Evolutionary conservation across 2,329 filamentous ascomycete species (phyloP).

Genomic region (Ophiocordyceps unilateralis): DNA sequence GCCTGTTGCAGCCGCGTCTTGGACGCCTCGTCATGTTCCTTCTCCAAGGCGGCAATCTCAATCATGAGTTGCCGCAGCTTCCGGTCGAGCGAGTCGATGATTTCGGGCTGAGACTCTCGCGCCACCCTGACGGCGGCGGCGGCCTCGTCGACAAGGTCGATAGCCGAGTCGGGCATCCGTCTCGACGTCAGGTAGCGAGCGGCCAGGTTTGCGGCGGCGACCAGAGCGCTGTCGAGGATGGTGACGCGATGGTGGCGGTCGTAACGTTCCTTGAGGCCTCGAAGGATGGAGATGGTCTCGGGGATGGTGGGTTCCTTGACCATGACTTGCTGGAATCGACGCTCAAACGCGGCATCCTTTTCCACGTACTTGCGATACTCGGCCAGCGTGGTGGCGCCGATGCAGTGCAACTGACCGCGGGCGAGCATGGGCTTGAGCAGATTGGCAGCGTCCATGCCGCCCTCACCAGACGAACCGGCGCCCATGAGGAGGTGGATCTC

Average conservation of each 20-base stretch:
- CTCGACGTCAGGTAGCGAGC: slow-evolving; percentile 84
- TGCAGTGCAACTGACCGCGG: slow-evolving; percentile 90
- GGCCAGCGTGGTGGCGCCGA: slow-evolving; percentile 84
- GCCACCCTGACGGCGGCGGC: slow-evolving; percentile 92
- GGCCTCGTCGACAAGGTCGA: slow-evolving; percentile 91
- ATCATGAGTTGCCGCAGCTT: slow-evolving; percentile 84
- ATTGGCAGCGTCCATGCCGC: slow-evolving; percentile 97
- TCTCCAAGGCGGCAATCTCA: slow-evolving; percentile 85
- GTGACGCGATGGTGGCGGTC: slow-evolving; percentile 97
- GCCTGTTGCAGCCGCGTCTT: slow-evolving; percentile 67
- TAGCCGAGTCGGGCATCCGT: slow-evolving; percentile 86
- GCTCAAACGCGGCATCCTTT: slow-evolving; percentile 94
- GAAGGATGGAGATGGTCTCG: slow-evolving; percentile 94
- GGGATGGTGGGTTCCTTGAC: slow-evolving; percentile 82
- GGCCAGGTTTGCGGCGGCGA: slow-evolving; percentile 78
- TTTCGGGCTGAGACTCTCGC: slow-evolving; percentile 88
- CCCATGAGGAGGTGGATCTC: slow-evolving; percentile 99
- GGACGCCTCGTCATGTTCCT: slow-evolving; percentile 89
- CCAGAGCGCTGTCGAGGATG: slow-evolving; percentile 85
- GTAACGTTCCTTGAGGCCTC: slow-evolving; percentile 94
- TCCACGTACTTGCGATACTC: slow-evolving; percentile 99
- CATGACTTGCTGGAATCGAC: slow-evolving; percentile 94
- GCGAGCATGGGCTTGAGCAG: slow-evolving; percentile 96
- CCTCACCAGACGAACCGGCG: slow-evolving; percentile 82
- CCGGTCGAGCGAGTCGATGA: slow-evolving; percentile 86